These are phyloP conservation scores for Stephania yunnanensis DNA, from an alignment of 164 flowering plant species.

Conservation along the genomic window DNA sequence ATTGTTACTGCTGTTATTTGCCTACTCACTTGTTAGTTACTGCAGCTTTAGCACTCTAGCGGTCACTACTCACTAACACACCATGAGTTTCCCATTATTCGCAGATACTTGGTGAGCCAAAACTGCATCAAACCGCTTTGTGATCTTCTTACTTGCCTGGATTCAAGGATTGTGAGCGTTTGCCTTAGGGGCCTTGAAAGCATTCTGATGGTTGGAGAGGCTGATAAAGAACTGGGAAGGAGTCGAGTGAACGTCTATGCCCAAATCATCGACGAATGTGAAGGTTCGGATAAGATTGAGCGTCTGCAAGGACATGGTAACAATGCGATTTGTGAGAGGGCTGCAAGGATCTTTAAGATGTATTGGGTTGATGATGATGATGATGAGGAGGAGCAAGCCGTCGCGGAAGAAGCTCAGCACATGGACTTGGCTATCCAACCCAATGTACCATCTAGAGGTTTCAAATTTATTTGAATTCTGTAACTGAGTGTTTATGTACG, in stretches of 20 bases:
- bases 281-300: slow-evolving; percentile 66
- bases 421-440: slow-evolving; percentile 24
- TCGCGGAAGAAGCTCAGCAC: slow-evolving; percentile 31
- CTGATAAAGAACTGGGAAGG: slow-evolving; percentile 55
- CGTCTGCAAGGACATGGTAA: slow-evolving; percentile 65
- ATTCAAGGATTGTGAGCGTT: slow-evolving; percentile 67
- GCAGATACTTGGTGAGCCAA: slow-evolving; percentile 51
- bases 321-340: slow-evolving; percentile 65
- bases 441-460: too few relatives aligned
- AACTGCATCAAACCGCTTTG: slow-evolving; percentile 68
- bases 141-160: slow-evolving; percentile 62
- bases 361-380: slow-evolving; percentile 63
- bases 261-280: slow-evolving; percentile 57
- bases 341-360: slow-evolving; percentile 56
- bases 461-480: slow-evolving; percentile 41
- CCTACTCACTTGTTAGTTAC: background rate
- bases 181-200: slow-evolving; percentile 78
- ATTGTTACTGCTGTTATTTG: too few relatives aligned
- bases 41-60: background rate
- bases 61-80: background rate
- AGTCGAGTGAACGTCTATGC: slow-evolving; percentile 50
- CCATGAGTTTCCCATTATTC: background rate
- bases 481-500: background rate
- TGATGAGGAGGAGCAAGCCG: slow-evolving; percentile 36
- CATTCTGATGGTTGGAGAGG: slow-evolving; percentile 69